Evolutionary conservation across 305 asterid genomes (phyloP).

Genomic region (Rubia balearica): DNA sequence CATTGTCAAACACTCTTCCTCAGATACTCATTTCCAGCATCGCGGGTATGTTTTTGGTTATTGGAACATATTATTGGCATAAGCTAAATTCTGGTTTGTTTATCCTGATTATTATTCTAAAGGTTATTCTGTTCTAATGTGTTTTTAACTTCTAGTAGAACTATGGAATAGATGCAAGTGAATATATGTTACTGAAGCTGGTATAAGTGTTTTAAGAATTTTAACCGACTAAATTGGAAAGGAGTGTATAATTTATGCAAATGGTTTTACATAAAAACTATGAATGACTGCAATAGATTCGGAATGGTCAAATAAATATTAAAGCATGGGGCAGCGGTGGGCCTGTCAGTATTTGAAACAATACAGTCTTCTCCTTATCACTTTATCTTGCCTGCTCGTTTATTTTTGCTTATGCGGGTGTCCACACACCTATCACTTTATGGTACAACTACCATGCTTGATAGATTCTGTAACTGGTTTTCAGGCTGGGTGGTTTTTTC

Average conservation of each 20-base stretch:
- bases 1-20: constrained; percentile 95
- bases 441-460: constrained; percentile 2
- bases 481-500: constrained; percentile 91
- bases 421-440: neutral
- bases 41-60: constrained; percentile 52
- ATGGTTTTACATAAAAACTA: neutral
- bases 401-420: neutral
- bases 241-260: neutral
- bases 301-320: neutral
- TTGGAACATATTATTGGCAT: constrained; percentile 14
- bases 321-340: neutral
- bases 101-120: neutral
- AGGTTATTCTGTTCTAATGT: neutral
- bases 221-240: neutral
- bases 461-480: constrained; percentile 15
- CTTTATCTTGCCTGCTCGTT: neutral
- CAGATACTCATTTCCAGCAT: constrained; percentile 76
- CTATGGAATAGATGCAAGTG: neutral
- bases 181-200: neutral
- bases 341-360: neutral
- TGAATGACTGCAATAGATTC: neutral
- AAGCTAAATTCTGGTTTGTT: neutral
- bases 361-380: neutral
- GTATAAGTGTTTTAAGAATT: neutral
- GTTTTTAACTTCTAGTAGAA: neutral